Evolutionary conservation across 805 yeast genomes (phyloP).

Genomic region (Lipomyces starkeyi): DNA sequence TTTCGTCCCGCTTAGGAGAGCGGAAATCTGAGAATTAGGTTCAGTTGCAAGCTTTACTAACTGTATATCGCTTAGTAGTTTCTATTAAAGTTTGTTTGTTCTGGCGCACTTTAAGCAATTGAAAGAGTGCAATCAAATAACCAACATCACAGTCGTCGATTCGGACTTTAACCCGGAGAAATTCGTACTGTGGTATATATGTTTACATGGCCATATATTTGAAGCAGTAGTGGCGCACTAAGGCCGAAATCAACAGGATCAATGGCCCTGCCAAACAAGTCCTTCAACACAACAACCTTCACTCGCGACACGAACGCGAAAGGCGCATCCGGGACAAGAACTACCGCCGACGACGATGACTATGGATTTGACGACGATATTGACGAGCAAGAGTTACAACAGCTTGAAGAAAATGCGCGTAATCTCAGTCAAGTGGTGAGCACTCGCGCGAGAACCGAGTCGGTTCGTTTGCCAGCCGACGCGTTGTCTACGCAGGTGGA

Average conservation of each 20-base stretch:
- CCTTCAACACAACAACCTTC: background rate
- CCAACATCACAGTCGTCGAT: background rate
- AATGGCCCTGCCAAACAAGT: constrained; percentile 9
- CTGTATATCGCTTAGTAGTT: background rate
- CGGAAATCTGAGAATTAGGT: background rate
- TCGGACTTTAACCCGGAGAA: background rate
- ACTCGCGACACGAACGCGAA: background rate
- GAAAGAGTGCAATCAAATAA: too few relatives aligned
- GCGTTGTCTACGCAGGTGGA: background rate
- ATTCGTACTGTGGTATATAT: background rate
- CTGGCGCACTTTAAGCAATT: background rate
- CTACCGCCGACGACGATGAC: constrained; percentile 23
- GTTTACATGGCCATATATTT: constrained; percentile 14
- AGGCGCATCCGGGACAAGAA: background rate
- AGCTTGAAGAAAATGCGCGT: constrained; percentile 7
- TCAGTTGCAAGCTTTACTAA: background rate
- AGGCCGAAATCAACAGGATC: constrained; percentile 1
- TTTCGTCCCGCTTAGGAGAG: background rate
- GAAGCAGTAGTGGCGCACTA: constrained; percentile 7
- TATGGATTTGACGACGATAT: constrained; percentile 36
- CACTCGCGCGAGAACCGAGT: background rate
- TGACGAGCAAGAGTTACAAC: constrained; percentile 40
- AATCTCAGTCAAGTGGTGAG: constrained; percentile 9
- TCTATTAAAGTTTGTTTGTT: background rate
- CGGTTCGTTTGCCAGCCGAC: background rate